Percentiles rank a stretch among this genome's conserved stretches.
phyloP scores from a whole-genome alignment of 176 grass and related monocot species.

The Rhynchospora tenuis region DNA sequence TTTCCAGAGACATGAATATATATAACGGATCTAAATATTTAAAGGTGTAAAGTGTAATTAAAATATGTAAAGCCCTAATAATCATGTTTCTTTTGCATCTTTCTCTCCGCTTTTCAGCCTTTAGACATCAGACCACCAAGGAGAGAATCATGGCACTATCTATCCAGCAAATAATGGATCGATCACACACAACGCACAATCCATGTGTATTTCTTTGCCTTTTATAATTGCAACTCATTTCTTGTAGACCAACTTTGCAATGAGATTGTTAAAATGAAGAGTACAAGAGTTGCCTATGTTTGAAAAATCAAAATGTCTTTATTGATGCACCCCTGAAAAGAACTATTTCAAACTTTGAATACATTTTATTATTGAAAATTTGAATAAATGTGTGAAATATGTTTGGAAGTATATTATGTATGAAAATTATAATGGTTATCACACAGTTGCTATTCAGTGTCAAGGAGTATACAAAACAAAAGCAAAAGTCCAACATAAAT shows the following conservation, averaged over 20 bases:
- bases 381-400: not conserved
- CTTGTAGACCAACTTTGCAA: not conserved
- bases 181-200: conserved; percentile 2
- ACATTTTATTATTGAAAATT: no score
- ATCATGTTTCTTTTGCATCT: conserved; percentile 2
- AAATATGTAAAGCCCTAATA: conserved; percentile 10
- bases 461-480: not conserved
- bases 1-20: not conserved
- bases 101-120: conserved; percentile 4
- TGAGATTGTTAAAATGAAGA: not conserved
- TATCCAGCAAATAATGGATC: not conserved
- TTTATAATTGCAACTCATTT: conserved; percentile 17
- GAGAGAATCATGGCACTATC: conserved; percentile 12
- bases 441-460: not conserved
- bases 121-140: conserved; percentile 1
- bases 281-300: not conserved
- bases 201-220: conserved; percentile 17
- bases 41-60: not conserved
- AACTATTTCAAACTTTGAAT: not conserved
- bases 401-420: not conserved
- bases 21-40: not conserved
- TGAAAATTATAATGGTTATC: not conserved
- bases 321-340: not conserved
- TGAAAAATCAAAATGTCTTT: not conserved
- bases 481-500: not conserved